These are phyloP conservation scores for Rhizophora mangle DNA, from an alignment of 345 rosid species.

Conservation along the genomic window DNA sequence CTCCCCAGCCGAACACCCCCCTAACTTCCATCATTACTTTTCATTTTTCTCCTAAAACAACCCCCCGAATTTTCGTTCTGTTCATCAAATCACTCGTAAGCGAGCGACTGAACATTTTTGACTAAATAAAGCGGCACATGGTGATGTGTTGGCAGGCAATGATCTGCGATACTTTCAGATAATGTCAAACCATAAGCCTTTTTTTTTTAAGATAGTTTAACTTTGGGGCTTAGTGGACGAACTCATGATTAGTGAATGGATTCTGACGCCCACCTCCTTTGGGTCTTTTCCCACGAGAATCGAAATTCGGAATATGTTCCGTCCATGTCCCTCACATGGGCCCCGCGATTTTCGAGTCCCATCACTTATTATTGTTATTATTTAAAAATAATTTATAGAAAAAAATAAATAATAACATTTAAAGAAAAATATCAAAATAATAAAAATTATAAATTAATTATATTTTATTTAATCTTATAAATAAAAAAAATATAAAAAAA, in stretches of 20 bases:
- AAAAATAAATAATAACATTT: too few relatives aligned
- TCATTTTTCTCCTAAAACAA: not conserved
- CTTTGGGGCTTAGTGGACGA: slow-evolving; percentile 22
- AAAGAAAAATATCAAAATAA: too few relatives aligned
- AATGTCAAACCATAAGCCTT: slow-evolving; percentile 3
- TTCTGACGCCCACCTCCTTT: slow-evolving; percentile 22
- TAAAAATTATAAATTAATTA: too few relatives aligned
- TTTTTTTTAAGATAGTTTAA: not conserved
- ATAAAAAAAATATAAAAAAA: too few relatives aligned
- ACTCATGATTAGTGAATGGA: slow-evolving; percentile 26
- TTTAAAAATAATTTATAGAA: too few relatives aligned
- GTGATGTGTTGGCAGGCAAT: slow-evolving; percentile 25
- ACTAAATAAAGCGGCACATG: slow-evolving; percentile 19
- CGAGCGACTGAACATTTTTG: slow-evolving; percentile 21
- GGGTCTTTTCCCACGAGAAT: slow-evolving; percentile 35
- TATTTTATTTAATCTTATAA: too few relatives aligned
- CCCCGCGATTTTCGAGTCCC: slow-evolving; percentile 19
- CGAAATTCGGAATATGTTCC: slow-evolving; percentile 45
- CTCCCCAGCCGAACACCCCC: not conserved
- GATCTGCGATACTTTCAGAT: slow-evolving; percentile 22
- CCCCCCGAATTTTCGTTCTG: not conserved
- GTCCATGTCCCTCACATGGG: slow-evolving; percentile 44
- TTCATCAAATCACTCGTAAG: not conserved
- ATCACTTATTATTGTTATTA: not conserved
- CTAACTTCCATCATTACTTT: not conserved